These are phyloP conservation scores for Arxiozyma bovina DNA, from an alignment of 1,139 yeast species.

Conservation along the genomic window DNA sequence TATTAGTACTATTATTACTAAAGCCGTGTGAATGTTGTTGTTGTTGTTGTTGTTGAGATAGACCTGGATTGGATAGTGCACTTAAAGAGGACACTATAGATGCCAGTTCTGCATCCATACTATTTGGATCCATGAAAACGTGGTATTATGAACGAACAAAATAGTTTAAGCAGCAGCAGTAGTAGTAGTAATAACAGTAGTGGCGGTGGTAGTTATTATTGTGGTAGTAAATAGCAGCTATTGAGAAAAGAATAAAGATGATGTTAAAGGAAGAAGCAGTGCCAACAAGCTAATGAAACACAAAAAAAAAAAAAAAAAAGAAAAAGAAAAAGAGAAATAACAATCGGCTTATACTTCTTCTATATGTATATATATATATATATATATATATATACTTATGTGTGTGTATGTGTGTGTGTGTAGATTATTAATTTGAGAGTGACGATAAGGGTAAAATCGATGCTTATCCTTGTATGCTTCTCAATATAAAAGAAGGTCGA, in stretches of 20 bases:
- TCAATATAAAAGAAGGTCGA: no score
- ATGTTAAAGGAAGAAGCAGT: no score
- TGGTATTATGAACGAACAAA: background rate
- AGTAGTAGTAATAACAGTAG: background rate
- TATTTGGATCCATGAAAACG: background rate
- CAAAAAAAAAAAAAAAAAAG: no score
- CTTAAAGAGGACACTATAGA: constrained; percentile 31
- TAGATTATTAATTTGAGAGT: no score
- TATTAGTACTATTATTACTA: constrained; percentile 5
- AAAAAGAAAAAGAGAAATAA: no score
- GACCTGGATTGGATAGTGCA: constrained; percentile 22
- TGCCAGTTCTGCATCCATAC: constrained; percentile 28
- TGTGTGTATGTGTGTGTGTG: no score
- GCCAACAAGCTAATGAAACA: no score
- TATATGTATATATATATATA: no score
- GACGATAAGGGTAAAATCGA: no score
- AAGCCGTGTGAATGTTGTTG: background rate
- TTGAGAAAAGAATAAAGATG: background rate
- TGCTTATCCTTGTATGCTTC: no score
- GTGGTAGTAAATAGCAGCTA: background rate
- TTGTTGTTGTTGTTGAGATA: constrained; percentile 1
- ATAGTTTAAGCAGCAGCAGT: background rate
- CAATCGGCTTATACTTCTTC: no score
- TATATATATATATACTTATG: no score
- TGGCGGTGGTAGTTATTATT: background rate